A percentile compares a stretch with the other conserved stretches of the same genome.
Conservation (phyloP, 2,329 filamentous ascomycete species). For the Hymenoscyphus linearis region DNA sequence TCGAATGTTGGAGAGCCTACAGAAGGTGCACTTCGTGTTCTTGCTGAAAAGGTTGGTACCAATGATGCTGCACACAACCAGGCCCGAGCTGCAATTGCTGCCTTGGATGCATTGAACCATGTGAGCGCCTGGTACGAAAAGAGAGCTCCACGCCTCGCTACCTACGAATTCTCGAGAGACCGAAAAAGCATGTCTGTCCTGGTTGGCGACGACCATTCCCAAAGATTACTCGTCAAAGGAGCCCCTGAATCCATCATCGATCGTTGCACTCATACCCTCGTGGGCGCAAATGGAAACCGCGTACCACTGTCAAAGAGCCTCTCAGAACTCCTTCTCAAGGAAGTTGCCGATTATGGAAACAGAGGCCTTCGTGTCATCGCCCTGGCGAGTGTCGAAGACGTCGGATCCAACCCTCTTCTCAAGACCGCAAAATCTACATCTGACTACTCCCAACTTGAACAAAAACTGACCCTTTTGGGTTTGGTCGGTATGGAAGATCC, state of each 20-base stretch:
- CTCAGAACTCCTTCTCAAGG: slow-evolving; percentile 63
- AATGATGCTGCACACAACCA: slow-evolving; percentile 45
- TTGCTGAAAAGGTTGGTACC: slow-evolving; percentile 93
- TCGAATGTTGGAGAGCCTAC: slow-evolving; percentile 90
- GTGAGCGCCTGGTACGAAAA: slow-evolving; percentile 82
- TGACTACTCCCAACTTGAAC: slow-evolving; percentile 83
- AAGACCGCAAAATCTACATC: slow-evolving; percentile 72
- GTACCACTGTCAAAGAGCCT: slow-evolving; percentile 68
- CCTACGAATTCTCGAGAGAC: slow-evolving; percentile 95
- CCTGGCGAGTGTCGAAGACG: slow-evolving; percentile 75
- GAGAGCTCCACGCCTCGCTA: slow-evolving; percentile 68
- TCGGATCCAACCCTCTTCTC: slow-evolving; percentile 64
- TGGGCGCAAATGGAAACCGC: slow-evolving; percentile 73
- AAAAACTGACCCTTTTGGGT: slow-evolving; percentile 89
- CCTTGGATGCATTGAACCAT: slow-evolving; percentile 65
- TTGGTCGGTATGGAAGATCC: slow-evolving; percentile 96
- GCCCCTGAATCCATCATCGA: slow-evolving; percentile 93
- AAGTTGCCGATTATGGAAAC: slow-evolving; percentile 87
- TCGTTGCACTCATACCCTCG: slow-evolving; percentile 75
- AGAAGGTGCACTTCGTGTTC: slow-evolving; percentile 82
- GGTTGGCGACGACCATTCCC: slow-evolving; percentile 61
- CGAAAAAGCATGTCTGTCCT: slow-evolving; percentile 99
- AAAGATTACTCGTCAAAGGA: slow-evolving; percentile 91
- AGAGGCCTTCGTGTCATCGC: slow-evolving; percentile 91
- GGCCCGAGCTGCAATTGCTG: slow-evolving; percentile 40